Evolutionary conservation across 2,329 filamentous ascomycete species (phyloP).

Genomic region (Botrytis deweyae): DNA sequence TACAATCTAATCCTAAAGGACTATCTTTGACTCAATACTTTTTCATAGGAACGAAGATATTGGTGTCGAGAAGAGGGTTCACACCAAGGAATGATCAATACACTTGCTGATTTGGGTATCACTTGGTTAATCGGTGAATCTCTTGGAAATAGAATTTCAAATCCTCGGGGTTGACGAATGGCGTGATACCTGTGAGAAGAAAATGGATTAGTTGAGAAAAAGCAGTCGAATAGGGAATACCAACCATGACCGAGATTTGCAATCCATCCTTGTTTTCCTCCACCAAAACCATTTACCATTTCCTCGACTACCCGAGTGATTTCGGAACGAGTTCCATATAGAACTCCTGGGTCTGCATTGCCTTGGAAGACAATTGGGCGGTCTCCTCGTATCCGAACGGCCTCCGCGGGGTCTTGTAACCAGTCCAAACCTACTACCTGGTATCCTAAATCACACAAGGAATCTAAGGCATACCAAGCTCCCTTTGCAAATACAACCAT

Average conservation of each 20-base stretch:
- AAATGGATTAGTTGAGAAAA: conserved; percentile 27
- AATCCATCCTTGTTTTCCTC: conserved; percentile 88
- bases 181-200: conserved; percentile 71
- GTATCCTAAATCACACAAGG: conserved; percentile 84
- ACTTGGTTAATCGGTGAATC: conserved; percentile 66
- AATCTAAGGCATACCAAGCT: conserved; percentile 90
- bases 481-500: conserved; percentile 99
- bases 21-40: conserved; percentile 7
- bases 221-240: conserved; percentile 37
- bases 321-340: conserved; percentile 79
- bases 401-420: conserved; percentile 84
- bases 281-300: conserved; percentile 84
- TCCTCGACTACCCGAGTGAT: conserved; percentile 81
- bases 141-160: conserved; percentile 93
- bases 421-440: conserved; percentile 94
- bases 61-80: conserved; percentile 47
- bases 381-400: conserved; percentile 74
- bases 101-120: not conserved
- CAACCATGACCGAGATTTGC: conserved; percentile 92
- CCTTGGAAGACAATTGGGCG: conserved; percentile 80
- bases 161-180: conserved; percentile 89
- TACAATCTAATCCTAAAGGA: not conserved
- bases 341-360: conserved; percentile 89
- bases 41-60: conserved; percentile 57
- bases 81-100: conserved; percentile 40